A percentile compares a stretch with the other conserved stretches of the same genome.
phyloP scores from a whole-genome alignment of 192 early-diverging fungal species.

The Coemansia aciculifera region DNA sequence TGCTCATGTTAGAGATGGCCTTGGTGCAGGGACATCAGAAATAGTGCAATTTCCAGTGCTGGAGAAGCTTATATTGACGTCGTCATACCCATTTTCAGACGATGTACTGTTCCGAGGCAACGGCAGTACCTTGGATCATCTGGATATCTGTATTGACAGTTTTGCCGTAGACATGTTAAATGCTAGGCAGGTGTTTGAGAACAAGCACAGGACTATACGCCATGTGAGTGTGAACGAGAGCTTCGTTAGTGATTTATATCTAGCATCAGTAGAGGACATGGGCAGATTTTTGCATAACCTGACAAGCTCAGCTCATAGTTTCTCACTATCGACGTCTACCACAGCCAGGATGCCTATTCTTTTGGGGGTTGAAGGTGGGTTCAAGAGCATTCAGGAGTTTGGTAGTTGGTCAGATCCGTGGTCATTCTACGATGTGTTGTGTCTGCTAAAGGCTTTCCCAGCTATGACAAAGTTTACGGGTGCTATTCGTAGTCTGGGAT shows the following conservation, averaged over 20 bases:
- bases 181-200: background rate
- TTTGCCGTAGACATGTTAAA: background rate
- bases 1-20: too few species aligned
- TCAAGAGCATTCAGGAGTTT: background rate
- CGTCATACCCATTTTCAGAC: conserved; percentile 7
- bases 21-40: background rate
- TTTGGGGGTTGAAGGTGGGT: background rate
- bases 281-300: background rate
- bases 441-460: background rate
- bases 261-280: background rate
- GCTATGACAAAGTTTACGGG: background rate
- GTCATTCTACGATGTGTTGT: background rate
- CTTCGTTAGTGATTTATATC: background rate
- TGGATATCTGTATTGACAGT: background rate
- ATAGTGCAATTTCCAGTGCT: conserved; percentile 7
- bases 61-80: background rate
- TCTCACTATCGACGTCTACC: too few species aligned
- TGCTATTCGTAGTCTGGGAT: background rate
- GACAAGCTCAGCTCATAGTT: too few species aligned
- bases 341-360: too few species aligned
- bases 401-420: too few species aligned
- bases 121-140: background rate
- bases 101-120: conserved; percentile 16
- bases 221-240: background rate
- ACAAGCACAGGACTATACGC: background rate